Base-by-base conservation (phyloP, 805 yeast species). In the Spathaspora arborariae region DNA sequence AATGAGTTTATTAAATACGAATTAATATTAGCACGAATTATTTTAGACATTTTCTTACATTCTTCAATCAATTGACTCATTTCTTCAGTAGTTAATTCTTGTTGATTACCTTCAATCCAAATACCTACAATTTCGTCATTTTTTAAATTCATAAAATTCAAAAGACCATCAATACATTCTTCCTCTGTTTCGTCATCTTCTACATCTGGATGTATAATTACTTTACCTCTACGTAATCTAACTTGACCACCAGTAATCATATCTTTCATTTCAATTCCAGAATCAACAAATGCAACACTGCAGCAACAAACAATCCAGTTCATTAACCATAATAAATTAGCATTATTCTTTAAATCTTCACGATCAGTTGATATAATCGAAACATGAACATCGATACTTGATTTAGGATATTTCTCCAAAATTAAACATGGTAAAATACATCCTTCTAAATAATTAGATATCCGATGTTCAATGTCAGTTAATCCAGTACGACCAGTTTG, bases 341-440 rank as follows among this genome's bases (percentile, higher is more conserved):
- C 45, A 19, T 46, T 34, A 15, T 48, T 42, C 21, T 45, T 24
- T 11, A 46, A 38, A 21, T 39, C 45, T 7, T 60, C 58, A 10
- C 63, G 56, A 35, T 71, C 72, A 3, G 70, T 59, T n/a, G 84
- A 72, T 22, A 91, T 74, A 6, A 92, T 69, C 35, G 84, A 79
- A 5, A 94, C 70, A 51, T 83, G 84, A 13, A 92, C 76, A 57
- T 85, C 94, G 47, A 92, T 88, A 16, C 91, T 82, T 2, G 96
- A 87, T 64, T 92, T 92, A 4, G 98, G 97, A 62, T 94, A 94
- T 51, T 83, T 82, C 11, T 79, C 79, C 27, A 88, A 68, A 16
- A 84, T 54, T 2, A 86, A 71, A 1, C 82, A 64, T 7, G 84
- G 78, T 20, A 74, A 60, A 15, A 82, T 58, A 36, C 83, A 64